A percentile compares a stretch with the other conserved stretches of the same genome.
Evolutionary conservation across 2,329 filamentous ascomycete species (phyloP).

Genomic region (Fusarium odoratissimum): DNA sequence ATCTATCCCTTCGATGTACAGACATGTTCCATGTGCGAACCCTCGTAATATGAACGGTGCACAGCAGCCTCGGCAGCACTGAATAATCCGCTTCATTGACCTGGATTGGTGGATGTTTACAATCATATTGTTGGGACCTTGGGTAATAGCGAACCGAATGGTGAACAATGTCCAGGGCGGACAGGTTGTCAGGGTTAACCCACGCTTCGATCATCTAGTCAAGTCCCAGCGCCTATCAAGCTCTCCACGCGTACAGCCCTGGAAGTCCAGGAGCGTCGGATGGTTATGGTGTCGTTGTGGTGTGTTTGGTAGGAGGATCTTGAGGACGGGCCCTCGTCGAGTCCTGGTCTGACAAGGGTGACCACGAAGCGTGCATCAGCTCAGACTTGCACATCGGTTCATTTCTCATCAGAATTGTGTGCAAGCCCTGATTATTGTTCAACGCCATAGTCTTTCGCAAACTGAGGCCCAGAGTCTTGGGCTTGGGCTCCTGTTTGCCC

Average conservation of each 20-base stretch:
- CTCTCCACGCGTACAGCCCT: conserved; percentile 21
- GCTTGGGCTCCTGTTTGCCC: conserved; percentile 21
- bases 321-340: conserved; percentile 24
- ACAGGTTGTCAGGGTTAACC: conserved; percentile 33
- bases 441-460: conserved; percentile 3
- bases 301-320: conserved; percentile 38
- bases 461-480: conserved; percentile 23
- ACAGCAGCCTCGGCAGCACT: conserved; percentile 11
- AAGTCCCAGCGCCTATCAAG: conserved; percentile 15
- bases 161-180: conserved; percentile 33
- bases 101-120: conserved; percentile 37
- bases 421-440: conserved; percentile 16
- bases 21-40: conserved; percentile 30
- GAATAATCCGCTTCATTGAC: conserved; percentile 10
- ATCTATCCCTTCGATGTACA: conserved; percentile 22
- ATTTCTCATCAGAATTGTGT: conserved; percentile 16
- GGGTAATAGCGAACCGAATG: conserved; percentile 17
- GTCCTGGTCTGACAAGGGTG: conserved; percentile 29
- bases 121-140: conserved; percentile 30
- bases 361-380: conserved; percentile 31
- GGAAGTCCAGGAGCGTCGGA: conserved; percentile 36
- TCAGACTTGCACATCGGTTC: conserved; percentile 31
- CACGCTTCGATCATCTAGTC: conserved; percentile 26
- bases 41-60: conserved; percentile 1
- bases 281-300: conserved; percentile 45